Conservation (phyloP, 2,329 filamentous ascomycete genomes). For the Colletotrichum camelliae region DNA sequence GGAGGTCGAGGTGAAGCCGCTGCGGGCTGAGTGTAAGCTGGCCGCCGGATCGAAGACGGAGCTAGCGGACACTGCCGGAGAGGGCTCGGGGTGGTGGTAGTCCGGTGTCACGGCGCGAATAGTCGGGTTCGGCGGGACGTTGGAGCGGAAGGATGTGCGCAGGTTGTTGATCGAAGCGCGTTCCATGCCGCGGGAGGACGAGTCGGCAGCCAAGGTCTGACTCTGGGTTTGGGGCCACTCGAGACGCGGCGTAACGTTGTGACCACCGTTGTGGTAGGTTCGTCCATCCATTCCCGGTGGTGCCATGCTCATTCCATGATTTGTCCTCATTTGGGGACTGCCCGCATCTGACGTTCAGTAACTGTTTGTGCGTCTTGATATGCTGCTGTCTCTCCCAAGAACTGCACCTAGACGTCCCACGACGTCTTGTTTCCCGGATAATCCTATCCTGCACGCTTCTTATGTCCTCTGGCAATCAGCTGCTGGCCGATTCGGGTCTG, state of each 20-base stretch:
- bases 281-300: constrained; percentile 52
- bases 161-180: constrained; percentile 39
- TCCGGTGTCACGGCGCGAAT: constrained; percentile 74
- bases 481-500: neutral
- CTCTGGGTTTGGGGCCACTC: constrained; percentile 36
- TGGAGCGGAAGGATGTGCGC: constrained; percentile 37
- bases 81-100: constrained; percentile 22
- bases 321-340: constrained; percentile 37
- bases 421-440: constrained; percentile 4
- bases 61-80: constrained; percentile 3
- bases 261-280: constrained; percentile 40
- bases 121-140: constrained; percentile 42
- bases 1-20: constrained; percentile 38
- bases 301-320: constrained; percentile 51
- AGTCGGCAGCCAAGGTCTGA: constrained; percentile 23
- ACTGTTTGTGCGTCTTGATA: neutral
- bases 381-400: neutral
- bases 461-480: neutral
- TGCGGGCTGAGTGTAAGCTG: constrained; percentile 29
- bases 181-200: constrained; percentile 32
- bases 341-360: constrained; percentile 15
- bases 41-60: constrained; percentile 3
- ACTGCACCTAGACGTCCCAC: constrained; percentile 6
- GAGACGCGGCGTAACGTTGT: constrained; percentile 38
- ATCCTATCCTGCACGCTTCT: constrained; percentile 5